Evolutionary conservation across 139 green algal genomes (phyloP).

Genomic region (Tetratostichococcus sp.): DNA sequence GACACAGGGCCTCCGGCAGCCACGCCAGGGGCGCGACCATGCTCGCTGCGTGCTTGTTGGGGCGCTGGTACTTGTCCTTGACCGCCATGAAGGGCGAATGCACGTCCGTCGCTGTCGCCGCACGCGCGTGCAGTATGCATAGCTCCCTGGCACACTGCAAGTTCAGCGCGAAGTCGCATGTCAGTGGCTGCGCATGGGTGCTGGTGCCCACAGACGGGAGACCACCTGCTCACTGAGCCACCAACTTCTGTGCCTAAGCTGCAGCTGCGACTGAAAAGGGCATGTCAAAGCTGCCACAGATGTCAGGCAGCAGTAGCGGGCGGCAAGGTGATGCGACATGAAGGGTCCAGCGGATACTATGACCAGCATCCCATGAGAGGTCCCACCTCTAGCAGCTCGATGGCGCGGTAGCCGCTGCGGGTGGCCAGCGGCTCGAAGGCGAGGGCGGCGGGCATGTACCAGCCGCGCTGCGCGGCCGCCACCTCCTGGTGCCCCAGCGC

Average conservation of each 20-base stretch:
- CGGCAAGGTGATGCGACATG: too few relatives aligned
- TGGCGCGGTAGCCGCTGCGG: background rate
- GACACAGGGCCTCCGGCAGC: background rate
- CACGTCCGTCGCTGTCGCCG: background rate
- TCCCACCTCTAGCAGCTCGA: background rate
- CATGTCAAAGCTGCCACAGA: too few relatives aligned
- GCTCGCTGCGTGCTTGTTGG: background rate
- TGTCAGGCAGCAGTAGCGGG: too few relatives aligned
- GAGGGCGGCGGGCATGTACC: background rate
- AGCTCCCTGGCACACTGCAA: background rate
- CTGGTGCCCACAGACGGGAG: too few relatives aligned
- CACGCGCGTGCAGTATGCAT: background rate
- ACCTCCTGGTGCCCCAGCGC: slow-evolving; percentile 11
- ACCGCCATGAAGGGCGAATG: background rate
- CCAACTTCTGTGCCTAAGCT: too few relatives aligned
- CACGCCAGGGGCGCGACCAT: background rate
- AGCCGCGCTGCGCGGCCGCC: background rate
- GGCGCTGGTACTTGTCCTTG: background rate
- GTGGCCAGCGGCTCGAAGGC: background rate
- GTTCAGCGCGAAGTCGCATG: too few relatives aligned
- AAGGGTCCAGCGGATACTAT: too few relatives aligned
- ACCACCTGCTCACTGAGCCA: too few relatives aligned
- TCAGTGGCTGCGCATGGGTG: too few relatives aligned
- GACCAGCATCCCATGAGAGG: too few relatives aligned
- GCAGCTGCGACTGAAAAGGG: too few relatives aligned